phyloP scores from a whole-genome alignment of 148 eudicot genomes.

The Diospyros kaki region DNA sequence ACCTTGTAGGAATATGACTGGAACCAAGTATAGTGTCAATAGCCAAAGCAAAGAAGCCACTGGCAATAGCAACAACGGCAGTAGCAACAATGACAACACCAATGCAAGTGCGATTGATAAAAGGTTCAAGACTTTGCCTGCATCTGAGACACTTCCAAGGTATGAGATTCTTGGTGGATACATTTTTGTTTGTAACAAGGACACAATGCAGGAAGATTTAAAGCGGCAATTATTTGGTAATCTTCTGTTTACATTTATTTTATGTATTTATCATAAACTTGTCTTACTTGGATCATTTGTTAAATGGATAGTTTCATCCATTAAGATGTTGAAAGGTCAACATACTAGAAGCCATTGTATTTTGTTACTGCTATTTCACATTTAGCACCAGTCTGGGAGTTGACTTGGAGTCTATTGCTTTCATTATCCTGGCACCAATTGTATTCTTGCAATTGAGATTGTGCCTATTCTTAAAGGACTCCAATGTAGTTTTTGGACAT shows the following conservation, averaged over 20 bases:
- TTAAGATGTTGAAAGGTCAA: not conserved
- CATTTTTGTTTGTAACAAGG: slow-evolving; percentile 86
- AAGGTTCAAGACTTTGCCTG: slow-evolving; percentile 97
- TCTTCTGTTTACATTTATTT: not conserved
- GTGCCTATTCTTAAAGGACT: no score
- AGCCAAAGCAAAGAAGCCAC: slow-evolving; percentile 50
- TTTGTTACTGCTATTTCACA: not conserved
- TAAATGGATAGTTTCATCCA: not conserved
- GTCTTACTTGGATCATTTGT: not conserved
- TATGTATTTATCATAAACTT: not conserved
- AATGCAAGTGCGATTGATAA: slow-evolving; percentile 49
- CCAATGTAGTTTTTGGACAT: no score
- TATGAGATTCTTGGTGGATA: slow-evolving; percentile 98
- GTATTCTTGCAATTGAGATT: not conserved
- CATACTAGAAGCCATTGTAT: not conserved
- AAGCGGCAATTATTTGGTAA: slow-evolving; percentile 90
- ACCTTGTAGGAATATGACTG: slow-evolving; percentile 42
- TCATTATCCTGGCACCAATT: not conserved
- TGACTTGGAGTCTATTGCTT: not conserved
- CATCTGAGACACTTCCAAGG: slow-evolving; percentile 91
- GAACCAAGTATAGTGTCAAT: slow-evolving; percentile 49
- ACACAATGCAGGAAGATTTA: slow-evolving; percentile 79
- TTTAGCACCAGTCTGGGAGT: not conserved
- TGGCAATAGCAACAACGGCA: slow-evolving; percentile 23
- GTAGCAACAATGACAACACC: slow-evolving; percentile 24